Evolutionary conservation across 1,139 yeast genomes (phyloP), one percentile per base, ranked within the genome.

Genomic region (Saccharomyces hybrid): DNA sequence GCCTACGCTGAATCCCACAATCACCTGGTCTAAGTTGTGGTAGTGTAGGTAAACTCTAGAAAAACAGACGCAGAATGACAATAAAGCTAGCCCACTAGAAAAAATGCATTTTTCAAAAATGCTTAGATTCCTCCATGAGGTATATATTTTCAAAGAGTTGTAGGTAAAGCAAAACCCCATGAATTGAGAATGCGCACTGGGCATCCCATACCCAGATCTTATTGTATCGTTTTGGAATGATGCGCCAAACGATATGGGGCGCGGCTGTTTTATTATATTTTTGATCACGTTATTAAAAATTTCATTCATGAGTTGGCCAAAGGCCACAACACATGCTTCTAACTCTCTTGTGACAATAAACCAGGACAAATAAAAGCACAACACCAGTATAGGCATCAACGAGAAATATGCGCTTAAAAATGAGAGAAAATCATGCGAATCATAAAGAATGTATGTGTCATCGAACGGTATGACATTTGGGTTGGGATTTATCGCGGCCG

Each of bases 131-230:
- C 54, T 66, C 79, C 72, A 79, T 56, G 75, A 68, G 58, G 73
- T 61, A 56, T 80, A 61, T 66, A 80, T 76, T 59, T 34, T 34
- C 21, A 34, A 16, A 11, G 42, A 34, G 42, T 34, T 34, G 69
- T 88, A 90, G 3, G 83, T 78, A 14, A 85, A 80, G 64, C 86
- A 84, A 70, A 84, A 93, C 1, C 96, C 95, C 90, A 90, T 87
- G 71, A 91, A 93, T 71, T 93, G 99, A 0, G 97, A 83, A 70
- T 93, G 99, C 1, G 98, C 97, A 55, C 93, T 84, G 0, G 99
- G 99, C 98, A 93, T 91, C 0, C 99, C 99, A 69, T 86, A 89
- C 1, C 88, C 86, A 53, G 83, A 70, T 62, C 78, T 59, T 24
- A 75, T 48, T 65, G 77, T 72, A 71, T 59, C 78, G 70, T 59